Evolutionary conservation across 345 rosid species (phyloP).

Genomic region (Noccaea bulbosa): DNA sequence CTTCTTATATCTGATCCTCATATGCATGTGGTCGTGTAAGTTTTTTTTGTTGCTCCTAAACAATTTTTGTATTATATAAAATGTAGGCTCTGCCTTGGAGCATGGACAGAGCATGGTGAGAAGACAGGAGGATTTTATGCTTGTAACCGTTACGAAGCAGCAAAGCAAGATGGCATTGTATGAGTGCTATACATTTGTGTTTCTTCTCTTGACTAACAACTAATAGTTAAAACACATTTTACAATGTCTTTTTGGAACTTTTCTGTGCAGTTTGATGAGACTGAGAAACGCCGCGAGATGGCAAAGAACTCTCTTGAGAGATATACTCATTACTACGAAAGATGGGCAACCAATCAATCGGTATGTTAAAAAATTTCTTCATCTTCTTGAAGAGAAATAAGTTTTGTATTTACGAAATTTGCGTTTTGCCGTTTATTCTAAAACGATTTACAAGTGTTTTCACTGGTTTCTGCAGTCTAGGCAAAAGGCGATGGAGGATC

Average conservation of each 20-base stretch:
- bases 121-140: slow-evolving; percentile 83
- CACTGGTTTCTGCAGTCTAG: slow-evolving; percentile 68
- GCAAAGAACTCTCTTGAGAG: slow-evolving; percentile 86
- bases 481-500: slow-evolving; percentile 83
- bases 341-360: slow-evolving; percentile 90
- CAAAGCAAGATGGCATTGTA: slow-evolving; percentile 92
- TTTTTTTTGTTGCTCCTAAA: neutral
- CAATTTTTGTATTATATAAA: slow-evolving; percentile 22
- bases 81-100: slow-evolving; percentile 80
- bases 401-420: too few species aligned
- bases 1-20: slow-evolving; percentile 6
- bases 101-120: slow-evolving; percentile 81
- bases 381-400: too few species aligned
- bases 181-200: slow-evolving; percentile 11
- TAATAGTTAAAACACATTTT: neutral
- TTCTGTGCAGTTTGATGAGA: slow-evolving; percentile 64
- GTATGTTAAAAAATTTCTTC: slow-evolving; percentile 43
- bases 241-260: neutral
- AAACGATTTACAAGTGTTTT: slow-evolving; percentile 18
- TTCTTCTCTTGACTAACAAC: slow-evolving; percentile 11
- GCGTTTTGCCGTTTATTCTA: too few species aligned
- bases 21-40: slow-evolving; percentile 17
- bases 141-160: slow-evolving; percentile 80
- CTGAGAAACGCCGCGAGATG: slow-evolving; percentile 88
- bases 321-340: slow-evolving; percentile 88